Conservation (phyloP, 257 asterid species). For the Buddleja alternifolia region DNA sequence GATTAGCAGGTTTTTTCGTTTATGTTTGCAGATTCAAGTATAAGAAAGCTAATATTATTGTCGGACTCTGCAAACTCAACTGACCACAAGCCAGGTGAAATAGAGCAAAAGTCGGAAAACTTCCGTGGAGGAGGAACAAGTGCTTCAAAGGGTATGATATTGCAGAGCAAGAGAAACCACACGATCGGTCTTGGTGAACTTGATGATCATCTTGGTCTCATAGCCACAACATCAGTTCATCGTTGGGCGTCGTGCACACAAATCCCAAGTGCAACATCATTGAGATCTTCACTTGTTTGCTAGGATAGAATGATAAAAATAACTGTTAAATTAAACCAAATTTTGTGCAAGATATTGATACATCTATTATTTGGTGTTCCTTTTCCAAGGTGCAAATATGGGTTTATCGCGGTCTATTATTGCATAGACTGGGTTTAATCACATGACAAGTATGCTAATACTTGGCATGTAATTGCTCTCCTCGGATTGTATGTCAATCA, state of each 20-base stretch:
- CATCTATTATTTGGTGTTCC: neutral
- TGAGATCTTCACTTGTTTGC: slow-evolving; percentile 60
- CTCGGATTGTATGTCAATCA: too few relatives aligned
- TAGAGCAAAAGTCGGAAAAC: slow-evolving; percentile 39
- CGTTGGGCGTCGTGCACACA: slow-evolving; percentile 67
- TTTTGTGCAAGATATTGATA: neutral
- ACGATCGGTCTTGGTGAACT: slow-evolving; percentile 65
- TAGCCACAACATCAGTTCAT: slow-evolving; percentile 49
- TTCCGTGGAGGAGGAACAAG: slow-evolving; percentile 32
- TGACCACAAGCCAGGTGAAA: slow-evolving; percentile 27
- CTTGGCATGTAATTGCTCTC: too few relatives aligned
- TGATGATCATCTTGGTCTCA: slow-evolving; percentile 48
- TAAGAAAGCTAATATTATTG: slow-evolving; percentile 34
- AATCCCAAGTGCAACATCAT: slow-evolving; percentile 43
- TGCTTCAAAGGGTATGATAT: slow-evolving; percentile 35
- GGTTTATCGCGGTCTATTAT: too few relatives aligned
- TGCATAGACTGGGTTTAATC: too few relatives aligned
- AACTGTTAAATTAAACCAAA: neutral
- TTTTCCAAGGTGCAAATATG: neutral
- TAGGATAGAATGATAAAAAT: slow-evolving; percentile 21
- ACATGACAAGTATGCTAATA: too few relatives aligned
- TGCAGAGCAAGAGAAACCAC: slow-evolving; percentile 59
- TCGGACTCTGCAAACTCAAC: slow-evolving; percentile 36
- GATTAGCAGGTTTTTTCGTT: neutral
- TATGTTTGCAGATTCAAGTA: slow-evolving; percentile 42